Conservation (phyloP, 352 stramenopile species). For the Aphanomyces cochlioides region DNA sequence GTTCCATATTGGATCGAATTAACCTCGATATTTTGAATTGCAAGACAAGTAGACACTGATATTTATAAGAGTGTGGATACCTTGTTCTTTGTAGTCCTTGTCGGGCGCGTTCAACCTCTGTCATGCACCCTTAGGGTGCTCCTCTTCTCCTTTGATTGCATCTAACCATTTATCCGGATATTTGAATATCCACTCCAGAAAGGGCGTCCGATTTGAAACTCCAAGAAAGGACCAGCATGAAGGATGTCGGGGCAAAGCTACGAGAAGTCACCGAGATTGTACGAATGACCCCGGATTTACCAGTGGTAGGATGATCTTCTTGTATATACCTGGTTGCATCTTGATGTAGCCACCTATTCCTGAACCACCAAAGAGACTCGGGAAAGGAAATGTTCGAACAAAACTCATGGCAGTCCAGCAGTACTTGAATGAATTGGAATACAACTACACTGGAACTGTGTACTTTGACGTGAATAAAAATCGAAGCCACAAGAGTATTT, state of each 20-base stretch:
- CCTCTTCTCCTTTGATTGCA: no score
- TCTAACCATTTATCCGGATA: conserved; percentile 7
- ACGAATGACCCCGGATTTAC: conserved; percentile 17
- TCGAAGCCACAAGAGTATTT: conserved; percentile 84
- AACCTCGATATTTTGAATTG: no score
- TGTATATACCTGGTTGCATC: not conserved
- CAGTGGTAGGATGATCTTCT: conserved; percentile 12
- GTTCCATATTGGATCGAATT: no score
- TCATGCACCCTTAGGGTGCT: no score
- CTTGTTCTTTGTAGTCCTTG: no score
- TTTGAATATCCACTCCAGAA: not conserved
- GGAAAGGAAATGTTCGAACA: conserved; percentile 59
- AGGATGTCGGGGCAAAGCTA: conserved; percentile 11
- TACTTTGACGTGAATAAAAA: conserved; percentile 88
- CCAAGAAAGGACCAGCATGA: not conserved
- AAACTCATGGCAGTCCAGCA: conserved; percentile 56
- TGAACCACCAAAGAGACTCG: conserved; percentile 46
- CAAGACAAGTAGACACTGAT: no score
- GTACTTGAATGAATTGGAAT: conserved; percentile 69
- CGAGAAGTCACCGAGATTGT: conserved; percentile 17
- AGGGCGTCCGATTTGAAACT: conserved; percentile 11
- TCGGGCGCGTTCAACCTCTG: no score
- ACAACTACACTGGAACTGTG: conserved; percentile 84
- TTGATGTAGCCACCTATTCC: conserved; percentile 46
- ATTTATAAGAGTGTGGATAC: no score